Base-by-base conservation (phyloP, 805 yeast species). In the Wickerhamiella siamensis region DNA sequence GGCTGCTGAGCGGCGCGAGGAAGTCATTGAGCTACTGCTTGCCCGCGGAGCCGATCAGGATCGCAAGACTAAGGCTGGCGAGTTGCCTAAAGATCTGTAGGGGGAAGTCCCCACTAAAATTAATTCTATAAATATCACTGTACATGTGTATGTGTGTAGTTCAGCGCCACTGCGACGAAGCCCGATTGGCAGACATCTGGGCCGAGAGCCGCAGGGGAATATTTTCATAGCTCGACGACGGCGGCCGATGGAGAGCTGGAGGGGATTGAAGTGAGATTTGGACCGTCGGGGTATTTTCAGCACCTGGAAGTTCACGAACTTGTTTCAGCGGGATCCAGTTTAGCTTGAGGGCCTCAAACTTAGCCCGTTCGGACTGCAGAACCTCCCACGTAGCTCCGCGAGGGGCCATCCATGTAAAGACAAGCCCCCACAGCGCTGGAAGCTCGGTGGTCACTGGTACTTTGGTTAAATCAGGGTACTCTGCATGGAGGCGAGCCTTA, bases 1-100 rank as follows among this genome's bases (percentile, higher is more conserved):
- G 0, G 61, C 80, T 43, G 84, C 94, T 0, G 97, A 87, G 59
- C 95, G 95, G 0, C 78, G 77, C 51, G 86, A 79, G 1, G 94
- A 82, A 44, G 73, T 74, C 9, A 94, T 82, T 0, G 65, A 75
- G 1, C 53, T 64, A 27, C 61, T 87, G 37, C 75, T 77, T 2
- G 66, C 53, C 40, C 63, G 69, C 4, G 88, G 88, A 0, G 95
- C 94, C 0, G 84, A 81, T 49, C 57, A 65, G 9, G 59, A 36
- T 40, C 53, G 17, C 43, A 65, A 12, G 62, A 74, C 70, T 48
- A 46, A 52, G 2, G 79, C 75, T 10, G 83, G 77, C 2, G 61
- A 70, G 43, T 68, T 69, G 1, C 74, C 83, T 2, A 38, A 64
- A 3, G 67, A 74, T 24, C 12, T 29, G 17, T 16, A 15, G 19